Conservation (phyloP, 768 basidiomycete genomes). For the Chalciporus piperatus region DNA sequence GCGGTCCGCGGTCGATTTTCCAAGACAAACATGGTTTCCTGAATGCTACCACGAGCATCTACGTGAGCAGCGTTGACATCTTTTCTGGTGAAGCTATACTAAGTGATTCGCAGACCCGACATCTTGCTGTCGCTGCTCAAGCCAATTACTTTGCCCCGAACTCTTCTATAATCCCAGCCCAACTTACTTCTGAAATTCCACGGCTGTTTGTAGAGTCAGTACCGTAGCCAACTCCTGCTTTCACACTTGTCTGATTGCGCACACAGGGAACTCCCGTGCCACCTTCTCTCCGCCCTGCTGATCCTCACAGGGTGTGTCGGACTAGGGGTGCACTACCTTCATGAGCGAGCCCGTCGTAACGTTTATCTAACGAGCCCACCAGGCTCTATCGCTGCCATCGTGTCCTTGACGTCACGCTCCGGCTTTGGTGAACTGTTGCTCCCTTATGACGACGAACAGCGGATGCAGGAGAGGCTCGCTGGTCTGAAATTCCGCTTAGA, state of each 20-base stretch:
- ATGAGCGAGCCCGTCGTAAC: constrained; percentile 44
- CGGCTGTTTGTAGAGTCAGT: constrained; percentile 61
- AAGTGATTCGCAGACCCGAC: constrained; percentile 42
- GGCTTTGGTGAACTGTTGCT: constrained; percentile 61
- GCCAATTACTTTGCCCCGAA: constrained; percentile 53
- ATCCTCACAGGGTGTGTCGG: constrained; percentile 49
- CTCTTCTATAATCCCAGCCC: constrained; percentile 38
- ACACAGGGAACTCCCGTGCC: constrained; percentile 50
- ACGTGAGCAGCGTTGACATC: constrained; percentile 16
- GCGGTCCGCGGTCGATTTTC: constrained; percentile 46
- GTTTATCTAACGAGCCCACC: constrained; percentile 54
- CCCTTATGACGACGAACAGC: constrained; percentile 51
- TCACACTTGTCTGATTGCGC: constrained; percentile 1
- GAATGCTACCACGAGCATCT: constrained; percentile 44
- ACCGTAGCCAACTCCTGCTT: background rate
- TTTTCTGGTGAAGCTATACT: background rate
- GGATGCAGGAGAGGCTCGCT: constrained; percentile 46
- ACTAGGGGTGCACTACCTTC: constrained; percentile 44
- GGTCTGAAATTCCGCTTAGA: constrained; percentile 56
- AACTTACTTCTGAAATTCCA: constrained; percentile 40
- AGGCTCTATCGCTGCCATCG: constrained; percentile 55
- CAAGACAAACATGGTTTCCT: constrained; percentile 49
- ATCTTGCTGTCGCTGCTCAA: constrained; percentile 57
- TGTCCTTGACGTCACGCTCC: constrained; percentile 56
- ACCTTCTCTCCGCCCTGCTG: constrained; percentile 47